A percentile compares a stretch with the other conserved stretches of the same genome.
Evolutionary conservation across 345 rosid species (phyloP).

Genomic region (Gossypium turneri): DNA sequence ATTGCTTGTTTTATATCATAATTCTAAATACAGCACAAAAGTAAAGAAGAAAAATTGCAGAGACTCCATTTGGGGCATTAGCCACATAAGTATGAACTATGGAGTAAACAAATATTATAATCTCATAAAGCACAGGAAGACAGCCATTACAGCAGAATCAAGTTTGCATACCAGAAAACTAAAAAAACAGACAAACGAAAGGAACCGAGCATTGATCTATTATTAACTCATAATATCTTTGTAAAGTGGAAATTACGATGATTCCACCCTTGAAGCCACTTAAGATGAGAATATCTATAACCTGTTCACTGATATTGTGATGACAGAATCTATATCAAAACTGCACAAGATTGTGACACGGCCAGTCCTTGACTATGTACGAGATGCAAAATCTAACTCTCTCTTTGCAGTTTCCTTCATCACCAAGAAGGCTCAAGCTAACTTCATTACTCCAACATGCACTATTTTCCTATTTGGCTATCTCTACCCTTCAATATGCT

Average conservation of each 20-base stretch:
- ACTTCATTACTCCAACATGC: neutral
- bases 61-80: neutral
- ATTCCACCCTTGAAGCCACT: neutral
- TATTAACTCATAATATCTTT: neutral
- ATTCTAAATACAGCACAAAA: neutral
- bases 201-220: neutral
- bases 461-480: neutral
- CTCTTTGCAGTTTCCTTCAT: neutral
- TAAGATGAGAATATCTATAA: neutral
- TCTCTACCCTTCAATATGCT: neutral
- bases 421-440: neutral
- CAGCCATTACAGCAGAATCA: neutral
- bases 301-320: neutral
- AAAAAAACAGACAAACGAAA: neutral
- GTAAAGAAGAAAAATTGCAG: neutral
- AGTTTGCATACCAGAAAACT: neutral
- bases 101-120: neutral
- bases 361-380: neutral
- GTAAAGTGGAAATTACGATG: neutral
- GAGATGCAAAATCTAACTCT: neutral
- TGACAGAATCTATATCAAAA: neutral
- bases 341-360: neutral
- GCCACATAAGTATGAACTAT: neutral
- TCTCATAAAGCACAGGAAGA: neutral
- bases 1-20: neutral